Evolutionary conservation across 257 asterid genomes (phyloP).

Genomic region (Rehmannia glutinosa): DNA sequence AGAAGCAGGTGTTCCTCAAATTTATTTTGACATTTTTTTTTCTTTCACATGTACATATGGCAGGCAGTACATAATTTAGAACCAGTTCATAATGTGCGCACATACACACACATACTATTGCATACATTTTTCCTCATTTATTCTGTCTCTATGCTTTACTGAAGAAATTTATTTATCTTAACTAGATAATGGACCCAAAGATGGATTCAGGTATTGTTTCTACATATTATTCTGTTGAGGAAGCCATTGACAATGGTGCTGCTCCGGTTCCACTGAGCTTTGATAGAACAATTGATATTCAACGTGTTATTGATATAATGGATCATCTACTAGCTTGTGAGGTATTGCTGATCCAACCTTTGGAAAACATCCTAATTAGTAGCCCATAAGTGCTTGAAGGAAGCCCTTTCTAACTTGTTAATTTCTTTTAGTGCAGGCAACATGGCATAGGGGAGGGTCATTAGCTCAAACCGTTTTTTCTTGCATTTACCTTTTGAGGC

Average conservation of each 20-base stretch:
- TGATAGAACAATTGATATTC: conserved; percentile 72
- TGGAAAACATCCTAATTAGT: neutral
- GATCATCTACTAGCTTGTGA: conserved; percentile 97
- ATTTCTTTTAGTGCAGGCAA: conserved; percentile 58
- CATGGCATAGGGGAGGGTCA: conserved; percentile 99
- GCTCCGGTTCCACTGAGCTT: conserved; percentile 95
- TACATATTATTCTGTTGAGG: conserved; percentile 87
- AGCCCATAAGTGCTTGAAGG: conserved; percentile 2
- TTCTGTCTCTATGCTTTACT: conserved; percentile 18
- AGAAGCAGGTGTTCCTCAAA: neutral
- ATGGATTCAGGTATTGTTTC: conserved; percentile 99
- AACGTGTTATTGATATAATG: conserved; percentile 71
- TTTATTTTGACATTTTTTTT: neutral
- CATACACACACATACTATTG: neutral
- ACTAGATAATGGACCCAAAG: conserved; percentile 98
- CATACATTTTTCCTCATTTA: conserved; percentile 7
- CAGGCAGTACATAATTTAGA: neutral
- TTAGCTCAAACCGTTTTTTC: conserved; percentile 93
- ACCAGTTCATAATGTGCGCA: neutral
- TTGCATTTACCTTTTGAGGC: conserved; percentile 90
- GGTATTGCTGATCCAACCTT: conserved; percentile 42
- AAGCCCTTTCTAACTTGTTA: conserved; percentile 3
- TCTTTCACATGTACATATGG: neutral
- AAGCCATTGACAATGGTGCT: conserved; percentile 95
- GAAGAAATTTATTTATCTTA: conserved; percentile 22